Evolutionary conservation across 2,329 filamentous ascomycete genomes (phyloP).

Genomic region (Ceratocystiopsis sp.): DNA sequence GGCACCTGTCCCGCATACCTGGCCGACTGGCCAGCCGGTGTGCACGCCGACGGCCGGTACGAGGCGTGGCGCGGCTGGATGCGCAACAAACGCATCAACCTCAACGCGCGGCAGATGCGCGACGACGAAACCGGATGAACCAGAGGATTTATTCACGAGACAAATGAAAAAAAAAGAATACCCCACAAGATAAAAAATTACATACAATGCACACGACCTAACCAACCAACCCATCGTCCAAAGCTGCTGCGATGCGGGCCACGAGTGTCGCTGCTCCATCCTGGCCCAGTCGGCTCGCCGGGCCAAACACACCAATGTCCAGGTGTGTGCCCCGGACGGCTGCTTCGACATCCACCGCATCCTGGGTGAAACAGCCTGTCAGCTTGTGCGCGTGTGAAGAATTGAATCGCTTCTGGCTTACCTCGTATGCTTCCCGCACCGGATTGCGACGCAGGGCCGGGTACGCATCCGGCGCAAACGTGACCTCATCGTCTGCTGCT

Average conservation of each 20-base stretch:
- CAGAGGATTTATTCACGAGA: conserved; percentile 11
- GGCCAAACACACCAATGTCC: conserved; percentile 11
- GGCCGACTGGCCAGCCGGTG: conserved; percentile 49
- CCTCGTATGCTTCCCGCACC: conserved; percentile 14
- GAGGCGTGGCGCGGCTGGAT: conserved; percentile 75
- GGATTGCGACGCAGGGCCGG: conserved; percentile 12
- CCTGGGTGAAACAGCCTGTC: conserved; percentile 2
- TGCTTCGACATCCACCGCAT: conserved; percentile 10
- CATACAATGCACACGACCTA: neutral
- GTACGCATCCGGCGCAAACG: conserved; percentile 1
- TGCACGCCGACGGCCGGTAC: conserved; percentile 29
- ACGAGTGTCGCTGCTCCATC: neutral
- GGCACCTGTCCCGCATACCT: conserved; percentile 64
- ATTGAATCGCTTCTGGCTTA: neutral
- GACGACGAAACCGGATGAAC: conserved; percentile 15
- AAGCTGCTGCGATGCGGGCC: neutral
- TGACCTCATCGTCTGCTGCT: neutral
- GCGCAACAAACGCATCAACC: conserved; percentile 68
- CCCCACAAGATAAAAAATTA: too few species aligned
- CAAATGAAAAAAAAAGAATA: neutral
- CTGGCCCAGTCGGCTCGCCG: conserved; percentile 1
- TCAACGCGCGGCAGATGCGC: conserved; percentile 85
- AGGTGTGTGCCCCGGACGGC: conserved; percentile 6
- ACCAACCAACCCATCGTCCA: neutral
- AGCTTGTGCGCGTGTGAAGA: too few species aligned